Evolutionary conservation across 371 early-diverging fungal species (phyloP), one percentile per base, ranked within the genome.

Genomic region (Syncephalastrum monosporum): DNA sequence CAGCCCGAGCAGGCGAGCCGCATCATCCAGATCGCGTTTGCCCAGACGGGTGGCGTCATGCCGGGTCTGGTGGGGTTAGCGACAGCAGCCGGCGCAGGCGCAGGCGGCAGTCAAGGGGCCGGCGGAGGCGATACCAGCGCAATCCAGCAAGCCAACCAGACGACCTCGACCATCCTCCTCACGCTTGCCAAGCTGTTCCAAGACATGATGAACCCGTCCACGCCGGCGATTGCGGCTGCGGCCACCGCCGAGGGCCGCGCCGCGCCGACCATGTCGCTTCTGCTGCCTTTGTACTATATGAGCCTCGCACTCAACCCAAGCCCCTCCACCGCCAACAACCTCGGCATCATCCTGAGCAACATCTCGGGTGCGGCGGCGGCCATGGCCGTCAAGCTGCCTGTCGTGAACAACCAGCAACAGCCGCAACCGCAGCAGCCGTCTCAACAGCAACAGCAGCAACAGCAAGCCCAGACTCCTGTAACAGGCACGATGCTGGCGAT

Each of bases 141-240:
- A 3, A 50, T 81, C 27, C 81, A 85, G 51, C 87, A 87, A 61
- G 83, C 87, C 4, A 86, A 86, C 55, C 89, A 89, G 52, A 87
- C 91, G 0, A 90, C 92, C 0, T 85, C 91, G 12, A 86, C 87
- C 7, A 82, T 93, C 25, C 69, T 94, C 48, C 79, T 92, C 57
- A 91, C 92, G 1, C 72, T 94, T 25, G 93, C 94, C 15, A 94
- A 93, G 69, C 77, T 93, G 29, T 91, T 88, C 68, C 94, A 94
- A 75, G 94, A 92, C 65, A 67, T 82, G 48, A 78, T 82, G 75
- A 71, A 69, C 24, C 79, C 77, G 3, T 64, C 75, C 3, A 64
- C 75, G 47, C 64, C 82, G 51, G 64, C 81, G 43, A 33, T 75
- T 19, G 75, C 74, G 14, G 69, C 71, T 14, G 77, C 75, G n/a